Percentiles rank a stretch among this genome's conserved stretches.
Evolutionary conservation across 768 basidiomycete genomes (phyloP).

Genomic region (Gloeostereum incarnatum): DNA sequence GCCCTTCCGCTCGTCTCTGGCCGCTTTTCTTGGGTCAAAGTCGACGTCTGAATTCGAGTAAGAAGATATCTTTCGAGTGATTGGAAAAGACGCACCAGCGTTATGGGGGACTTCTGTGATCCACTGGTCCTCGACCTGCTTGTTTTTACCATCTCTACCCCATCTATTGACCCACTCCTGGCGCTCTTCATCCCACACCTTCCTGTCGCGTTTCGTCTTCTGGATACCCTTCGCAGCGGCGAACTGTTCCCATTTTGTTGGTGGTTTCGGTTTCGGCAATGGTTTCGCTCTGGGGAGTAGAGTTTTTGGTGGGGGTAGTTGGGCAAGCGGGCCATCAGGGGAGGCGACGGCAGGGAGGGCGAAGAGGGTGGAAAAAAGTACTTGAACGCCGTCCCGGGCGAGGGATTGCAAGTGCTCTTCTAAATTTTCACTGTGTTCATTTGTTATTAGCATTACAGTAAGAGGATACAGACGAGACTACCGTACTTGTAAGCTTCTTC

Average conservation of each 20-base stretch:
- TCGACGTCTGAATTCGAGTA: slow-evolving; percentile 61
- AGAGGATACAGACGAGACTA: background rate
- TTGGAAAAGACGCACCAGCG: slow-evolving; percentile 51
- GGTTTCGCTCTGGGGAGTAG: slow-evolving; percentile 86
- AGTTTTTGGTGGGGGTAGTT: slow-evolving; percentile 70
- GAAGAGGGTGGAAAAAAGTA: slow-evolving; percentile 74
- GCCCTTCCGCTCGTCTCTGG: slow-evolving; percentile 71
- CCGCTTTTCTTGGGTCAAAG: slow-evolving; percentile 68
- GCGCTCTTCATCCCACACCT: slow-evolving; percentile 89
- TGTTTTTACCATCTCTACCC: slow-evolving; percentile 89
- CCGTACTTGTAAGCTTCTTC: slow-evolving; percentile 73
- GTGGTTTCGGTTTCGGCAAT: slow-evolving; percentile 84
- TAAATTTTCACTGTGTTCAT: slow-evolving; percentile 49
- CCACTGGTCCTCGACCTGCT: slow-evolving; percentile 81
- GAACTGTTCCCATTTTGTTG: slow-evolving; percentile 96
- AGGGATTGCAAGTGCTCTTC: slow-evolving; percentile 75
- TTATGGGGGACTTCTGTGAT: slow-evolving; percentile 82
- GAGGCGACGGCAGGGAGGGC: slow-evolving; percentile 69
- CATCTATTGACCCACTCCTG: slow-evolving; percentile 90
- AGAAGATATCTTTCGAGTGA: background rate
- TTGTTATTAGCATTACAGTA: background rate
- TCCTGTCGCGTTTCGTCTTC: slow-evolving; percentile 67
- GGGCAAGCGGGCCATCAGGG: slow-evolving; percentile 73
- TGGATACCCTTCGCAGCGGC: slow-evolving; percentile 92
- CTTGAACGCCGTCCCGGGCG: slow-evolving; percentile 76